Evolutionary conservation across 441 rosid genomes (phyloP).

Genomic region (Brassica balearica): DNA sequence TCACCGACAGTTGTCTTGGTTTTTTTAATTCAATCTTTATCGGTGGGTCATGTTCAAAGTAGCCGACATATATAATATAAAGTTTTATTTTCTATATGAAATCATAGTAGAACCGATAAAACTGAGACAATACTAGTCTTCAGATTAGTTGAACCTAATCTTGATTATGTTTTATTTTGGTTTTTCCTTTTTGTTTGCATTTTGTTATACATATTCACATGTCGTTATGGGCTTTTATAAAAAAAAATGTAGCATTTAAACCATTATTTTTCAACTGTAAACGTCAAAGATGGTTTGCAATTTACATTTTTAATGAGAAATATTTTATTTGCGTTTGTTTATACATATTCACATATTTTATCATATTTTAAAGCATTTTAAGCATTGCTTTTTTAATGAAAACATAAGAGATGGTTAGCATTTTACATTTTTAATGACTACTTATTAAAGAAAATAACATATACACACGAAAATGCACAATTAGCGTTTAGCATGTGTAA

Average conservation of each 20-base stretch:
- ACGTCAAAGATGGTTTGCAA: neutral
- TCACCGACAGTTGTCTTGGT: constrained; percentile 26
- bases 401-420: neutral
- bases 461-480: neutral
- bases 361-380: too few species aligned
- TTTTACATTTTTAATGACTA: neutral
- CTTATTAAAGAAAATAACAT: neutral
- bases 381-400: neutral
- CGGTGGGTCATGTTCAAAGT: constrained; percentile 35
- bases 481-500: neutral
- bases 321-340: neutral
- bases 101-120: too few species aligned
- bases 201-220: neutral
- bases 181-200: neutral
- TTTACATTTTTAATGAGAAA: neutral
- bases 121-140: too few species aligned
- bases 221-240: neutral
- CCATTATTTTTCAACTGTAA: neutral
- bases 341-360: neutral
- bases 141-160: constrained; percentile 7
- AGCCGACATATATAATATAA: constrained; percentile 28
- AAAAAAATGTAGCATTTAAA: neutral
- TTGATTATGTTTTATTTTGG: constrained; percentile 1
- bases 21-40: constrained; percentile 6
- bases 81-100: too few species aligned